Evolutionary conservation across 768 basidiomycete species (phyloP), one percentile per base, ranked within the genome.

Genomic region (Boletales sp.): DNA sequence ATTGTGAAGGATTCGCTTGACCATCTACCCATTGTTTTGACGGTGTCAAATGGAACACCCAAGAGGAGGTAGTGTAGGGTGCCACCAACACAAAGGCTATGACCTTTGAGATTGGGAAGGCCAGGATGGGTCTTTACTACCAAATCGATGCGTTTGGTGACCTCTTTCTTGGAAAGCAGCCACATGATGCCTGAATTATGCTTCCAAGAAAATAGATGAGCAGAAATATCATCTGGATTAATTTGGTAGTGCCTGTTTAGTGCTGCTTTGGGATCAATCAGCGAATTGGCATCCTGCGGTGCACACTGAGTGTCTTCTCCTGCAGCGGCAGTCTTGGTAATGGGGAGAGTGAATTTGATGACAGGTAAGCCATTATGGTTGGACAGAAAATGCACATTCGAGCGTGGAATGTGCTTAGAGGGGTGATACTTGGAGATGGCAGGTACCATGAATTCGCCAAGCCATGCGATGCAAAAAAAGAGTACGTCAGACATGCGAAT

Each of bases 1-100:
- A 56, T 2, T 0, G 44, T 34, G 45, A 73, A 73, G 0, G 69
- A 48, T 4, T 70, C 65, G 3, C 69, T 57, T 0, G 54, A 62
- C 73, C 72, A 75, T 0, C 65, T 50, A 0, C 72, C 72, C 40
- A 63, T 65, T 0, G 60, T 55, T 2, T 68, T 67, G 1, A 74
- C 67, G 0, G 72, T 47, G 5, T 72, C 62, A 2, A 72, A 70
- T 0, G 63, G 58, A 1, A 63, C 51, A 0, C 68, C 66, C 0
- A 21, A 27, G 0, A 70, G 53, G 0, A 72, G 55, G 6, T 72
- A 55, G 31, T 67, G 48, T 0, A 66, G 64, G 0, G 66, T 57
- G 0, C 70, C 49, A 0, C 70, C 62, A 8, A 72, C 71, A 2
- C 59, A 49, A 5, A 71, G 50, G n/a, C 65, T 55, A 37, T 71